Percentiles rank a stretch among this genome's conserved stretches.
Evolutionary conservation across 192 early-diverging fungal genomes (phyloP).

Genomic region (Ambispora gerdemannii): DNA sequence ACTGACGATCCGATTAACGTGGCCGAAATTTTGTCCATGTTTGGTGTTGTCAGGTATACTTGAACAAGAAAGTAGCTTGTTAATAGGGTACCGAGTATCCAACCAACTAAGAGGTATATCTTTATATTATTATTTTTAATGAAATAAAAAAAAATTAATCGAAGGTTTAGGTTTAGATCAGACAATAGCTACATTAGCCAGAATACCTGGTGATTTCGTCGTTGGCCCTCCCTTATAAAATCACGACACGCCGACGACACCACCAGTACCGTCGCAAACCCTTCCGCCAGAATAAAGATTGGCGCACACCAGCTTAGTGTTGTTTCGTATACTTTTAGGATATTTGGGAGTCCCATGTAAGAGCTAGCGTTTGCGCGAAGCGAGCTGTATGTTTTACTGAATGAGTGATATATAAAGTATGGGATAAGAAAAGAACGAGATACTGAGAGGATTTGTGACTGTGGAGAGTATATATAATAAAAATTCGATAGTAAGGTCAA

Average conservation of each 20-base stretch:
- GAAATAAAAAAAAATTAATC: not conserved
- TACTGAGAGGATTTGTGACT: slow-evolving; percentile 17
- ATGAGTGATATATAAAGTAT: slow-evolving; percentile 10
- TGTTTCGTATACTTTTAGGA: slow-evolving; percentile 13
- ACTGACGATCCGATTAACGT: slow-evolving; percentile 13
- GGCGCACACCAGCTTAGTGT: slow-evolving; percentile 11
- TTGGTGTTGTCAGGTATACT: not conserved
- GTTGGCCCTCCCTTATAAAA: not conserved
- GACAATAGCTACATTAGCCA: not conserved
- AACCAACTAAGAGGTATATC: not conserved
- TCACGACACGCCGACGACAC: not conserved
- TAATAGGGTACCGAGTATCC: not conserved
- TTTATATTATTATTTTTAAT: not conserved
- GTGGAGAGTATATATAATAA: not conserved
- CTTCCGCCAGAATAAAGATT: slow-evolving; percentile 12
- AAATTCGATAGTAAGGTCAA: not conserved
- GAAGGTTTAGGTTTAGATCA: not conserved
- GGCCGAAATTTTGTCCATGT: slow-evolving; percentile 11
- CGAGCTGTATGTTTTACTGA: not conserved
- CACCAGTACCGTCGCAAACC: not conserved
- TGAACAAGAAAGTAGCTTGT: not conserved
- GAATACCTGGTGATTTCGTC: not conserved
- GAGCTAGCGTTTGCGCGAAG: not conserved
- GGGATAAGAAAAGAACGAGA: slow-evolving; percentile 16
- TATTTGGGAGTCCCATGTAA: not conserved